phyloP scores from a whole-genome alignment of 768 basidiomycete species.

The Trametes sanguinea region DNA sequence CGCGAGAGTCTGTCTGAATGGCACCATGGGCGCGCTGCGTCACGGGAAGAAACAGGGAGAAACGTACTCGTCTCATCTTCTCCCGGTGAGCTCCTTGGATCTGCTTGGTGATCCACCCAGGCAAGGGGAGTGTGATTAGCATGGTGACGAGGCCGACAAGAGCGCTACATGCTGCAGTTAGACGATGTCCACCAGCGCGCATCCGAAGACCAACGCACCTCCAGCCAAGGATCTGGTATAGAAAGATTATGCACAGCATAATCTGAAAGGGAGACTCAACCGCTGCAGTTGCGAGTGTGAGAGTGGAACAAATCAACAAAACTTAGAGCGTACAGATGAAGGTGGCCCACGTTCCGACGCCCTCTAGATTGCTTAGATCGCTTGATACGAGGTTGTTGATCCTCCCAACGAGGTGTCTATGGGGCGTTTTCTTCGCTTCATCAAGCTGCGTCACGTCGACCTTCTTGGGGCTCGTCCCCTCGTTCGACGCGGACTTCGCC shows the following conservation, averaged over 20 bases:
- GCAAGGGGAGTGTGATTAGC: constrained; percentile 44
- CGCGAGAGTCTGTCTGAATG: constrained; percentile 47
- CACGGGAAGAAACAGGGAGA: background rate
- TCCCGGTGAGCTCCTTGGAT: constrained; percentile 37
- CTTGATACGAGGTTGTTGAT: constrained; percentile 79
- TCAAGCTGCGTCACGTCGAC: background rate
- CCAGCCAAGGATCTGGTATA: constrained; percentile 54
- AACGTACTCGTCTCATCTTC: constrained; percentile 42
- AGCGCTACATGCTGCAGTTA: constrained; percentile 22
- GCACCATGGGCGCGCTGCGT: background rate
- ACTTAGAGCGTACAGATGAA: constrained; percentile 33
- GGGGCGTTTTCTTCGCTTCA: background rate
- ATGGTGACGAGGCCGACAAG: constrained; percentile 44
- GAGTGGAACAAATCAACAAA: too few species aligned
- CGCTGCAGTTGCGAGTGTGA: constrained; percentile 18
- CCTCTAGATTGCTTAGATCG: constrained; percentile 41
- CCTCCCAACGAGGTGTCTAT: constrained; percentile 64
- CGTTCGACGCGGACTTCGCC: background rate
- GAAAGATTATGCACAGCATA: constrained; percentile 40
- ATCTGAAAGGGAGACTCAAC: constrained; percentile 38
- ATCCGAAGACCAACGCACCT: constrained; percentile 32
- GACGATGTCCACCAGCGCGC: background rate
- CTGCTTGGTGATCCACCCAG: constrained; percentile 40
- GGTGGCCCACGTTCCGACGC: background rate
- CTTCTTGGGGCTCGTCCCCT: background rate